Evolutionary conservation across 805 yeast genomes (phyloP), one percentile per base, ranked within the genome.

Genomic region (Saccharomyces cerevisiae): DNA sequence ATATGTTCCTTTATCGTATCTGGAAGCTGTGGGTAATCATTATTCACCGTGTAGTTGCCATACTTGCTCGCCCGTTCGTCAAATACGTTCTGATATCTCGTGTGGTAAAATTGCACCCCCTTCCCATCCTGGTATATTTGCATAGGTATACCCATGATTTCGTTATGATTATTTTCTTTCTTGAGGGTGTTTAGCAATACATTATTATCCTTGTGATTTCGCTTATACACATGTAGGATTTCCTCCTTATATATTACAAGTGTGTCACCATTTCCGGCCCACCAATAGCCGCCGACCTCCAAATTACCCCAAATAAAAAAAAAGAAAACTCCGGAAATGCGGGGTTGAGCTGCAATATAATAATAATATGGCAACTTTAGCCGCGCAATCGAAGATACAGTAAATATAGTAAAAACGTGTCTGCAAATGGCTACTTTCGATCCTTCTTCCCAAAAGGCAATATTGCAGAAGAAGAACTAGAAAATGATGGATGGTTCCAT

Each of bases 111-210:
- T 17, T 8, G 24, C 24, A 36, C 43, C 43, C 22, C 17, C 22
- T 36, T 11, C 43, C 11, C 10, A 4, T 10, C 43, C 43, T 36
- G 24, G 10, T 31, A 51, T 17, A 47, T 21, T 14, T 51, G 27
- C 17, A 52, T 52, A 24, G 55, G 52, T 21, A 52, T 43, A 43
- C 55, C 55, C 55, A 52, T 52, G 22, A 13, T 11, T 46, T 31
- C 30, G 48, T 31, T 6, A 13, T 36, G 17, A 29, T 4, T 8
- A n/a, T 17, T 36, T 36, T 6, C 24, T 36, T 36, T 21, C 27
- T 36, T 17, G 22, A 2, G 9, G 9, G 9, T 32, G 17, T 21
- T 32, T 36, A 31, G 9, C 22, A 36, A 36, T 17, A 13, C 24
- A 17, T 36, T 9, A 3, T 36, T 36, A 36, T 21, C 24, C 3